Base-by-base conservation (phyloP, 768 basidiomycete species). In the Hygrocybe coccinea region DNA sequence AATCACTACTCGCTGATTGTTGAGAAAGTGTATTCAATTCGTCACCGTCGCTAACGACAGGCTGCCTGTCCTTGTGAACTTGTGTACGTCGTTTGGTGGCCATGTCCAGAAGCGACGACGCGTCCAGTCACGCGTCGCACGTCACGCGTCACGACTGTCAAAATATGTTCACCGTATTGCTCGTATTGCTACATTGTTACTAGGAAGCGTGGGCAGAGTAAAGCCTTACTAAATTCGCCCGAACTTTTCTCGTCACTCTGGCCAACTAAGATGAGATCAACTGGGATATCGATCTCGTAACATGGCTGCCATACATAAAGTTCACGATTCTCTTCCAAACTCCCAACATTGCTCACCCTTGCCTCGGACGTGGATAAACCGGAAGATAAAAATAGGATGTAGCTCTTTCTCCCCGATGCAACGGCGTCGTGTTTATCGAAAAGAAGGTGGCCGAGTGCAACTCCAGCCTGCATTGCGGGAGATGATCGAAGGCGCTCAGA, bases 281-380 rank as follows among this genome's bases (percentile, higher is more conserved):
- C 56, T 1, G 57, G 53, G 10, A 75, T 38, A 2, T 66, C 60
- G 38, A 77, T 60, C 47, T 74, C 74, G 2, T 76, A 71, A 79
- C 79, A 84, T 3, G 83, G 82, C 36, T 70, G 62, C 78, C 81
- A 83, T 6, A 77, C 68, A 43, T 70, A 67, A 11, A 82, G 65
- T 2, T 76, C 74, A 7, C 61, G 62, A 1, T 76, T 80, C 19
- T 70, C 69, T 9, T 65, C 58, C 24, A 83, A 74, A 5, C 67
- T 65, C 36, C 74, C 74, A 1, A 66, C 62, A 51, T 71, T 71
- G 47, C 74, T 70, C 55, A 67, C 62, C 5, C 62, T 56, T 10
- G 67, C 66, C 5, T 65, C 29, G 14, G 34, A 29, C 25, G 33
- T 21, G 19, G 66, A 17, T 47, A 60, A 57, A 56, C 67, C 54